Percentiles rank a stretch among this genome's conserved stretches.
These are phyloP conservation scores for Sutorius australiensis DNA, from an alignment of 768 basidiomycete genomes.

Conservation along the genomic window DNA sequence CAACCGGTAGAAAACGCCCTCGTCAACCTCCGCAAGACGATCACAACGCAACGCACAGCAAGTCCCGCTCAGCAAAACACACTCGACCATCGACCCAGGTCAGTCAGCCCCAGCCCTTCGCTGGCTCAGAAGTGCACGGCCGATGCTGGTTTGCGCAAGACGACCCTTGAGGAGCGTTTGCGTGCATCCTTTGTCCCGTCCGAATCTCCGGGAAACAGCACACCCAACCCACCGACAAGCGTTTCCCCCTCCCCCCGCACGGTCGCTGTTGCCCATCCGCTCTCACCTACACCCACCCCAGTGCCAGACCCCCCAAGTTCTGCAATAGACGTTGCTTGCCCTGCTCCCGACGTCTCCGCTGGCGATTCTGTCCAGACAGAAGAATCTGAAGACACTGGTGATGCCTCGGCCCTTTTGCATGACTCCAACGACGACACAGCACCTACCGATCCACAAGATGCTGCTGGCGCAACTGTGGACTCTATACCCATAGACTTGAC, in stretches of 20 bases:
- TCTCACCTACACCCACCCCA: slow-evolving; percentile 43
- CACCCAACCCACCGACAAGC: slow-evolving; percentile 40
- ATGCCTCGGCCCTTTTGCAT: not conserved
- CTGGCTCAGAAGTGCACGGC: slow-evolving; percentile 10
- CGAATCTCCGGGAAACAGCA: slow-evolving; percentile 46
- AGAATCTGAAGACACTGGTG: not conserved
- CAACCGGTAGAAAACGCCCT: slow-evolving; percentile 62
- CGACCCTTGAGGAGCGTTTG: slow-evolving; percentile 74
- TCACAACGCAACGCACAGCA: slow-evolving; percentile 48
- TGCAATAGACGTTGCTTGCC: not conserved
- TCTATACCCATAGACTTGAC: not conserved
- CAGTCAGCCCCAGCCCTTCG: slow-evolving; percentile 25
- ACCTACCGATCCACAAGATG: not conserved
- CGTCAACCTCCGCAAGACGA: slow-evolving; percentile 59
- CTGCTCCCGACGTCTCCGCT: not conserved
- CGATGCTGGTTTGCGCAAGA: slow-evolving; percentile 40
- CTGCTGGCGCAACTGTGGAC: not conserved
- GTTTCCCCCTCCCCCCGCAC: slow-evolving; percentile 38
- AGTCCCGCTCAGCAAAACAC: slow-evolving; percentile 34
- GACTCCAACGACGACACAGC: not conserved
- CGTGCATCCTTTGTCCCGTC: slow-evolving; percentile 58
- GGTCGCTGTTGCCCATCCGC: slow-evolving; percentile 28
- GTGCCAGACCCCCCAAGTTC: slow-evolving; percentile 39
- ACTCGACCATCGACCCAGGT: slow-evolving; percentile 16
- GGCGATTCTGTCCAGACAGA: not conserved